Conservation (phyloP, 2,329 filamentous ascomycete genomes). For the Exophiala phaeomuriformis region DNA sequence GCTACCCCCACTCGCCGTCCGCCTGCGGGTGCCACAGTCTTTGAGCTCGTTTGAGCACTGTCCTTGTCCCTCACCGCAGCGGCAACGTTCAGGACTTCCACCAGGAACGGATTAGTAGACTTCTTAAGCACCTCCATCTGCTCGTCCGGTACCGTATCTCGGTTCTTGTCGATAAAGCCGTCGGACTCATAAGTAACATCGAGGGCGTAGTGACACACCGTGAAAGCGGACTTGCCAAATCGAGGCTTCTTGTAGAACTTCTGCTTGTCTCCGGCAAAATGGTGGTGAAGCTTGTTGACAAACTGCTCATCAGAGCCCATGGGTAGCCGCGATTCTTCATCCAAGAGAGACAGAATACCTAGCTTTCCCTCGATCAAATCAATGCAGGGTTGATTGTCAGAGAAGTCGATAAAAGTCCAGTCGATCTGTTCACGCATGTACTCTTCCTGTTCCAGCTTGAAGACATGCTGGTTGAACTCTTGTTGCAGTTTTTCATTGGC, state of each 20-base stretch:
- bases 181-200: constrained; percentile 99
- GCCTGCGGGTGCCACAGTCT: constrained; percentile 55
- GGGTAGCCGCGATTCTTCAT: constrained; percentile 91
- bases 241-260: constrained; percentile 98
- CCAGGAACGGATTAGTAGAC: constrained; percentile 78
- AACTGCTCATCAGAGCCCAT: constrained; percentile 98
- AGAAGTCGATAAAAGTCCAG: constrained; percentile 99
- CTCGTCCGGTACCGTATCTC: constrained; percentile 96
- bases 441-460: constrained; percentile 98
- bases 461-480: constrained; percentile 98
- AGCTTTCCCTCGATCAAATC: constrained; percentile 96
- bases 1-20: constrained; percentile 85
- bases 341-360: constrained; percentile 81
- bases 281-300: constrained; percentile 89
- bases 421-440: constrained; percentile 94
- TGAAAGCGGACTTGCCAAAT: constrained; percentile 95
- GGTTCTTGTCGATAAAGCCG: constrained; percentile 98
- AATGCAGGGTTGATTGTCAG: constrained; percentile 98
- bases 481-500: constrained; percentile 99
- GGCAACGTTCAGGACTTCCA: constrained; percentile 75
- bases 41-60: constrained; percentile 58
- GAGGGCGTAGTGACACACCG: constrained; percentile 94
- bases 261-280: constrained; percentile 83
- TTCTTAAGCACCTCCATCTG: constrained; percentile 87
- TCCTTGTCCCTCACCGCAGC: constrained; percentile 87